Conservation (phyloP, 495 filamentous ascomycete species). For the Hypoxylon fragiforme region DNA sequence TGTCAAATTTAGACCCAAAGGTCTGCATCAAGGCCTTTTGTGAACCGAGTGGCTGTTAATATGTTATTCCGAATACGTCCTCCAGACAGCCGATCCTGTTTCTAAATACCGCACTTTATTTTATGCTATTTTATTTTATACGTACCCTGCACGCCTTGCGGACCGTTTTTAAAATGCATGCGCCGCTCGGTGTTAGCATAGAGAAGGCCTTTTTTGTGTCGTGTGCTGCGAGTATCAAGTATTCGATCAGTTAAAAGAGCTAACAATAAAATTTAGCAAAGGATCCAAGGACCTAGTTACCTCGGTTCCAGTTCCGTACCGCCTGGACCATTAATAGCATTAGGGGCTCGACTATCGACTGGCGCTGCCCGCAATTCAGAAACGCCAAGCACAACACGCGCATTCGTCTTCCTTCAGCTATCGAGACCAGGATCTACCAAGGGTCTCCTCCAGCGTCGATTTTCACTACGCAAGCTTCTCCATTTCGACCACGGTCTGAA, state of each 20-base stretch:
- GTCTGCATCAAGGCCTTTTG: too few species aligned
- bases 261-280: slow-evolving; percentile 13
- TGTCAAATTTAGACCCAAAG: too few species aligned
- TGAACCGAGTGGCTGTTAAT: too few species aligned
- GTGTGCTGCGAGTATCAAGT: too few species aligned
- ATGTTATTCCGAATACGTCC: too few species aligned
- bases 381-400: slow-evolving; percentile 35
- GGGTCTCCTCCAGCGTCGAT: slow-evolving; percentile 11
- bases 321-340: slow-evolving; percentile 12
- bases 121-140: too few species aligned
- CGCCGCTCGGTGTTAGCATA: slow-evolving; percentile 1
- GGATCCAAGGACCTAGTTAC: slow-evolving; percentile 25
- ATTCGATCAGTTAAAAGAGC: neutral
- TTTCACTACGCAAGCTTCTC: slow-evolving; percentile 33
- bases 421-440: too few species aligned
- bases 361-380: slow-evolving; percentile 35
- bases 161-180: neutral
- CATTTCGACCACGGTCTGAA: slow-evolving; percentile 25
- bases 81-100: too few species aligned
- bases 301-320: slow-evolving; percentile 24
- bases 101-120: neutral
- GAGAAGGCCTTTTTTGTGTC: neutral
- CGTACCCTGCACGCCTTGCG: slow-evolving; percentile 13
- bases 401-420: slow-evolving; percentile 25
- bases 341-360: slow-evolving; percentile 33